These are phyloP conservation scores for Malus hybrid DNA, from an alignment of 331 rosid species.

Conservation along the genomic window DNA sequence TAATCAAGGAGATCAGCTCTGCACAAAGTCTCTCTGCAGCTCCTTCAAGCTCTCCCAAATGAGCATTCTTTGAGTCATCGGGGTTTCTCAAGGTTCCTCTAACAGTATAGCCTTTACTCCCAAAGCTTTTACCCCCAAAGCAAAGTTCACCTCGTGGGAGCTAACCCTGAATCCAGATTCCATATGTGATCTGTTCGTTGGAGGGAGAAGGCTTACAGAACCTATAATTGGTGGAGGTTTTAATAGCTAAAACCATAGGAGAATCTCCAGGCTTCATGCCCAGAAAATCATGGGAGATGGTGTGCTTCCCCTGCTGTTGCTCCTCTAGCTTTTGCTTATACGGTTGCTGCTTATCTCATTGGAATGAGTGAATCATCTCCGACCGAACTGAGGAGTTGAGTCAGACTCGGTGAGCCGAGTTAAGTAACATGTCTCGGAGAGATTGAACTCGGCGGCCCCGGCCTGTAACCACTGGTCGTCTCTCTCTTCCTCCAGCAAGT, in stretches of 20 bases:
- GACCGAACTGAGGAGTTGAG: conserved; percentile 45
- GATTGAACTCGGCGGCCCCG: conserved; percentile 64
- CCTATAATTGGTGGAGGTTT: conserved; percentile 35
- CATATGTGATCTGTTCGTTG: not conserved
- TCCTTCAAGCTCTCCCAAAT: too few species aligned
- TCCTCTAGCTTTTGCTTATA: not conserved
- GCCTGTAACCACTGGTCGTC: conserved; percentile 57
- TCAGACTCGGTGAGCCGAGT: conserved; percentile 20
- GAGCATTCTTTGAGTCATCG: too few species aligned
- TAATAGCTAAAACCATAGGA: conserved; percentile 25
- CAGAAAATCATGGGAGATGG: conserved; percentile 74
- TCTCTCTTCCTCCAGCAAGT: conserved; percentile 47
- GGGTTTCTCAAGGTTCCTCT: too few species aligned
- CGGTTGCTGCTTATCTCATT: conserved; percentile 30
- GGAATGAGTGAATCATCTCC: conserved; percentile 75
- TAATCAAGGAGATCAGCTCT: too few species aligned
- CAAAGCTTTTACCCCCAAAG: too few species aligned
- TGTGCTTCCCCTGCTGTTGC: conserved; percentile 22
- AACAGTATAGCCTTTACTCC: too few species aligned
- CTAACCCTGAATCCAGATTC: too few species aligned
- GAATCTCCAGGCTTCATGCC: conserved; percentile 54
- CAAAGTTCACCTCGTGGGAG: too few species aligned
- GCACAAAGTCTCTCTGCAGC: too few species aligned
- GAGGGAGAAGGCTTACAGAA: conserved; percentile 33
- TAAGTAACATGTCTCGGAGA: conserved; percentile 49